Conservation (phyloP, 495 filamentous ascomycete species). For the Penicillium bialowiezense region DNA sequence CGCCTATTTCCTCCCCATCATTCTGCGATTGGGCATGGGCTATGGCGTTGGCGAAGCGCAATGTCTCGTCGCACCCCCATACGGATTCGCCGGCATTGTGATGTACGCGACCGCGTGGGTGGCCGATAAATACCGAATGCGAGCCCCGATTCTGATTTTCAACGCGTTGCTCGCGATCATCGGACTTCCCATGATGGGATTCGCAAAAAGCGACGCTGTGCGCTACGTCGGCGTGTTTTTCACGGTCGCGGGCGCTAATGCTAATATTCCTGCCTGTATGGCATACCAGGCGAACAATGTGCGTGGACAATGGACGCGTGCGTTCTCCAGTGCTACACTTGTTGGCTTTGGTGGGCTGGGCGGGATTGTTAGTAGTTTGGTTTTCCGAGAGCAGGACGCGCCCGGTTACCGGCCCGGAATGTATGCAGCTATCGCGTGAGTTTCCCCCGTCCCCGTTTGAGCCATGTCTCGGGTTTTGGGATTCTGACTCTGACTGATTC, state of each 20-base stretch:
- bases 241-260: slow-evolving; percentile 55
- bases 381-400: slow-evolving; percentile 58
- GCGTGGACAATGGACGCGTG: slow-evolving; percentile 65
- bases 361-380: slow-evolving; percentile 55
- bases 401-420: slow-evolving; percentile 58
- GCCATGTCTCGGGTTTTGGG: neutral
- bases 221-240: slow-evolving; percentile 67
- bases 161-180: slow-evolving; percentile 51
- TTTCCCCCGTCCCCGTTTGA: slow-evolving; percentile 5
- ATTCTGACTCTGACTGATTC: slow-evolving; percentile 7
- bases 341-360: slow-evolving; percentile 56
- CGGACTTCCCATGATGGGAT: slow-evolving; percentile 55
- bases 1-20: slow-evolving; percentile 67
- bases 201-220: slow-evolving; percentile 42
- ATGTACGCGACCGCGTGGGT: slow-evolving; percentile 53
- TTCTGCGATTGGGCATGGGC: slow-evolving; percentile 55
- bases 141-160: slow-evolving; percentile 55
- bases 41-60: slow-evolving; percentile 55
- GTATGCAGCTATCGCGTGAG: slow-evolving; percentile 43
- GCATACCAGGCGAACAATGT: slow-evolving; percentile 67
- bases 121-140: slow-evolving; percentile 55
- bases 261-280: slow-evolving; percentile 57
- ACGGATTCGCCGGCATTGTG: slow-evolving; percentile 56
- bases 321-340: slow-evolving; percentile 55
- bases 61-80: slow-evolving; percentile 64